Evolutionary conservation across 2,329 filamentous ascomycete species (phyloP).

Genomic region (Clarireedia homoeocarpa): DNA sequence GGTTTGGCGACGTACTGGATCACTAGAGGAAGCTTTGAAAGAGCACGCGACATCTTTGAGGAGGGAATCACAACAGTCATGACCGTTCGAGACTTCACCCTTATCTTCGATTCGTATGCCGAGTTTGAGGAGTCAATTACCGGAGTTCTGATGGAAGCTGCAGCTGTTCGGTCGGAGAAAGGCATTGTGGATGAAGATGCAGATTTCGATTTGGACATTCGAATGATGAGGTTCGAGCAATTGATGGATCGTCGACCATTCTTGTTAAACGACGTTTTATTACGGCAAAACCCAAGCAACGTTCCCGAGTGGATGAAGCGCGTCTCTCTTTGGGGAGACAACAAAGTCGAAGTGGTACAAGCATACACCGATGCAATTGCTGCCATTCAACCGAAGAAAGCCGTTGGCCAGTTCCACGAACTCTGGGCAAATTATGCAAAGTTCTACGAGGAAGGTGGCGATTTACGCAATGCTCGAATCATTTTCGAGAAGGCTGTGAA

Average conservation of each 20-base stretch:
- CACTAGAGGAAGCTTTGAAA: conserved; percentile 84
- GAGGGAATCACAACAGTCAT: conserved; percentile 96
- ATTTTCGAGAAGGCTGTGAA: conserved; percentile 98
- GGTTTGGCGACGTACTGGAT: conserved; percentile 96
- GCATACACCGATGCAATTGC: conserved; percentile 94
- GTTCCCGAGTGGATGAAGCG: conserved; percentile 96
- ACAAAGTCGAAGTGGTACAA: conserved; percentile 82
- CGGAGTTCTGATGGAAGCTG: conserved; percentile 81
- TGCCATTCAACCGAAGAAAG: conserved; percentile 89
- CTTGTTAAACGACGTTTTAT: conserved; percentile 87
- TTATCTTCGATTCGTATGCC: conserved; percentile 92
- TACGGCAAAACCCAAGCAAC: conserved; percentile 94
- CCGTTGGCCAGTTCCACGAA: conserved; percentile 85
- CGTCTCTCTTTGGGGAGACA: conserved; percentile 90
- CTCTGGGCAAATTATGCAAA: conserved; percentile 96
- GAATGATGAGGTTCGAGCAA: conserved; percentile 97
- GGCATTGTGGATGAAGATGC: conserved; percentile 71
- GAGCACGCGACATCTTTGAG: conserved; percentile 87
- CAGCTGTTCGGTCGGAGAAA: conserved; percentile 70
- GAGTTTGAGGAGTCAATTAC: conserved; percentile 98
- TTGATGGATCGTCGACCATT: conserved; percentile 96
- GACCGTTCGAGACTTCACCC: conserved; percentile 95
- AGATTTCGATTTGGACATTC: conserved; percentile 90
- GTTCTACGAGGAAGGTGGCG: conserved; percentile 85
- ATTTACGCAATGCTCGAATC: conserved; percentile 75